Conservation (phyloP, 805 yeast species). For the Zygosaccharomyces pseudorouxii region DNA sequence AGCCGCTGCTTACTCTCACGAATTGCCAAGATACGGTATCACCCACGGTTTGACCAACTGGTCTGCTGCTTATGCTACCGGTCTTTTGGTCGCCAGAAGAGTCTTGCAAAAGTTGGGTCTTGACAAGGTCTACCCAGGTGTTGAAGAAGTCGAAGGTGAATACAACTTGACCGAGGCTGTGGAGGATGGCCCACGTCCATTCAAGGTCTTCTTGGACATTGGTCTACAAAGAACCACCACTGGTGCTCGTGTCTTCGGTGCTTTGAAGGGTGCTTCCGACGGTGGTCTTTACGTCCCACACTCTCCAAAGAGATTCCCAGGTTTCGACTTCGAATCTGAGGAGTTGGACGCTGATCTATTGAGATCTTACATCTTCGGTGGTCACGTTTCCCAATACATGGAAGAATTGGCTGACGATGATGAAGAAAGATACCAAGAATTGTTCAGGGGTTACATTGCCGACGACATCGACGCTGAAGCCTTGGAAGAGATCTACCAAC, state of each 20-base stretch:
- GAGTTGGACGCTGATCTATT: conserved; percentile 96
- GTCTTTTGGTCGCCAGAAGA: conserved; percentile 98
- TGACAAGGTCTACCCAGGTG: conserved; percentile 98
- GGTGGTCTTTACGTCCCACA: conserved; percentile 99
- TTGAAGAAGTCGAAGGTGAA: conserved; percentile 99
- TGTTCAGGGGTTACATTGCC: conserved; percentile 93
- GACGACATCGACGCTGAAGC: conserved; percentile 97
- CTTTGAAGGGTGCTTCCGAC: conserved; percentile 99
- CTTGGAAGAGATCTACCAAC: conserved; percentile 89
- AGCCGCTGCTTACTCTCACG: conserved; percentile 98
- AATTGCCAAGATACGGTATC: conserved; percentile 96
- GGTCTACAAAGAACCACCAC: conserved; percentile 99
- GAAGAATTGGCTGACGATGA: conserved; percentile 99
- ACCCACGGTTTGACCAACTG: conserved; percentile 99
- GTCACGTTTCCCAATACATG: conserved; percentile 99
- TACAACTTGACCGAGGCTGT: conserved; percentile 97
- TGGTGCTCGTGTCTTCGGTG: conserved; percentile 99
- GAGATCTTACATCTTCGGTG: conserved; percentile 99
- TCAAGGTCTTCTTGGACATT: conserved; percentile 98
- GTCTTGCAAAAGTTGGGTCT: conserved; percentile 95
- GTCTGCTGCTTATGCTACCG: conserved; percentile 99
- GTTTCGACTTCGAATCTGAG: conserved; percentile 98
- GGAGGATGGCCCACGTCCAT: conserved; percentile 99
- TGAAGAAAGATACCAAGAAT: conserved; percentile 97
- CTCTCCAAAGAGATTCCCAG: conserved; percentile 99